A percentile compares a stretch with the other conserved stretches of the same genome.
phyloP scores from a whole-genome alignment of 495 filamentous ascomycete genomes.

The Lophium mytilinum region DNA sequence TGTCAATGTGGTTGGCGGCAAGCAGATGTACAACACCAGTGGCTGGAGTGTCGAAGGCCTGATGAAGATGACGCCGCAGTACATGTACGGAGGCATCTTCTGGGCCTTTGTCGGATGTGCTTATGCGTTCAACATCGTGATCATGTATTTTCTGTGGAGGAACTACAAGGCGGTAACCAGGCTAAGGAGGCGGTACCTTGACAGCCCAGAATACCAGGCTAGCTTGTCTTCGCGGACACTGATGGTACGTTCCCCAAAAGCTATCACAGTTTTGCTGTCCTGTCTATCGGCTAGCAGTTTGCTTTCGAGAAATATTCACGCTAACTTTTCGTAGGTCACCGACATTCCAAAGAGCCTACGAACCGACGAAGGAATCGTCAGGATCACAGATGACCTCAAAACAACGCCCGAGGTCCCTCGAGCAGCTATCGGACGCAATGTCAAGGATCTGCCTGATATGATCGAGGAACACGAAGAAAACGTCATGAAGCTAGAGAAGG shows the following conservation, averaged over 20 bases:
- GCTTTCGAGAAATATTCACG: background rate
- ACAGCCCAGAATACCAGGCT: constrained; percentile 79
- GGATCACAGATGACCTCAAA: constrained; percentile 65
- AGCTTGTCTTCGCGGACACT: constrained; percentile 85
- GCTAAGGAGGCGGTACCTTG: constrained; percentile 70
- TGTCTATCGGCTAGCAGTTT: no score
- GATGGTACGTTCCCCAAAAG: constrained; percentile 49
- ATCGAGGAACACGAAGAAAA: constrained; percentile 76
- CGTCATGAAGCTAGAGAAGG: constrained; percentile 72
- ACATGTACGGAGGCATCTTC: constrained; percentile 48
- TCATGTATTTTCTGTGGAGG: constrained; percentile 78
- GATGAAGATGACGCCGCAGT: constrained; percentile 48
- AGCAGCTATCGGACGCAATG: constrained; percentile 80
- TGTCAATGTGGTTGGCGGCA: constrained; percentile 57
- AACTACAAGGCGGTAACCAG: constrained; percentile 70
- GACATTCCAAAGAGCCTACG: constrained; percentile 68
- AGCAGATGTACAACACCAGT: constrained; percentile 3
- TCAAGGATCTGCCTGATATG: constrained; percentile 74
- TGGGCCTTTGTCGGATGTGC: constrained; percentile 82
- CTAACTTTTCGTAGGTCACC: constrained; percentile 52
- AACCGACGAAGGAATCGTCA: constrained; percentile 78
- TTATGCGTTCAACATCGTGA: constrained; percentile 66
- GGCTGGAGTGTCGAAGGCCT: constrained; percentile 34
- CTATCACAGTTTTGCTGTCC: background rate
- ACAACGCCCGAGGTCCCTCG: constrained; percentile 68